phyloP scores from a whole-genome alignment of 2,329 filamentous ascomycete species.

The Penicillium sp. region DNA sequence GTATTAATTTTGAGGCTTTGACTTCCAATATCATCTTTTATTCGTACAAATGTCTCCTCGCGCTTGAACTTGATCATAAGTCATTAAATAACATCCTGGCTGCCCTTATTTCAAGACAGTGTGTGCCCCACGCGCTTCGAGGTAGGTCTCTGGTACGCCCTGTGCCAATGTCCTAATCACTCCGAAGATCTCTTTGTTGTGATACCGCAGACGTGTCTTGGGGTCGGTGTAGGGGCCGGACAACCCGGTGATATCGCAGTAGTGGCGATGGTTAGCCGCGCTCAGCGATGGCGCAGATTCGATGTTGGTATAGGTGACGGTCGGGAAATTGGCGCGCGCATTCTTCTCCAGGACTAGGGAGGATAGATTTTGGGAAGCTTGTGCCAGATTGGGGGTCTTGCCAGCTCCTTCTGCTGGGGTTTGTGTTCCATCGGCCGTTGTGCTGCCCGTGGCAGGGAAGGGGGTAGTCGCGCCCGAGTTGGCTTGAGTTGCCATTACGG shows the following conservation, averaged over 20 bases:
- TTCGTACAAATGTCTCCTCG: not conserved
- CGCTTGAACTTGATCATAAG: not conserved
- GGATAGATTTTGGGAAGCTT: conserved; percentile 81
- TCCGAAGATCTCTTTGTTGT: conserved; percentile 87
- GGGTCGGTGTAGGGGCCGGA: conserved; percentile 91
- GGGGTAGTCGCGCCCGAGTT: conserved; percentile 79
- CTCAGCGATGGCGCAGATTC: conserved; percentile 87
- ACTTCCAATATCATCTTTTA: not conserved
- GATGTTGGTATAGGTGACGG: conserved; percentile 91
- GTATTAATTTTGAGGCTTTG: not conserved
- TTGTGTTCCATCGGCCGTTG: conserved; percentile 42
- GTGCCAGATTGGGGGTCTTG: conserved; percentile 69
- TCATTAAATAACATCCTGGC: not conserved
- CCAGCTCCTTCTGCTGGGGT: conserved; percentile 48
- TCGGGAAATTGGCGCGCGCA: conserved; percentile 44
- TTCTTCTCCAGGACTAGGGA: conserved; percentile 88
- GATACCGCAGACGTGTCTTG: conserved; percentile 89
- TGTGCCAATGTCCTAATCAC: conserved; percentile 79
- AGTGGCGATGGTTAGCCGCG: conserved; percentile 76
- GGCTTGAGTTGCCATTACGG: conserved; percentile 76
- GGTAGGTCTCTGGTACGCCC: conserved; percentile 79
- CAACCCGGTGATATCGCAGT: conserved; percentile 94
- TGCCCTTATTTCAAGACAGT: conserved; percentile 75
- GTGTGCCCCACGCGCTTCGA: conserved; percentile 88
- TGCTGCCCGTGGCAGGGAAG: conserved; percentile 34